Percentiles rank a stretch among this genome's conserved stretches.
These are phyloP conservation scores for Hymenoscyphus fraxineus DNA, from an alignment of 2,329 filamentous ascomycete species.

Conservation along the genomic window DNA sequence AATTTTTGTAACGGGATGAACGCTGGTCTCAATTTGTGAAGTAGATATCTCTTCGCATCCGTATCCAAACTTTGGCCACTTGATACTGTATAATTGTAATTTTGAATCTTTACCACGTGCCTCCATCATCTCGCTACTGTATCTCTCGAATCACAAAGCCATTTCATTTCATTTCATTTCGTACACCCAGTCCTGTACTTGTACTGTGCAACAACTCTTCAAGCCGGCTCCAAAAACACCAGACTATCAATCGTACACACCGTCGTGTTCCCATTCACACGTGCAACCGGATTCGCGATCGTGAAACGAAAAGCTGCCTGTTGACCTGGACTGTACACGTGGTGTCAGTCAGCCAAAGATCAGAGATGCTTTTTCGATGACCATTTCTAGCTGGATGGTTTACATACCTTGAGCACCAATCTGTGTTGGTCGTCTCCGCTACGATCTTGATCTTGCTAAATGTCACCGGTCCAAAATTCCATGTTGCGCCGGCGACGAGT, in stretches of 20 bases:
- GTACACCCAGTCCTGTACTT: no score
- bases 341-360: not conserved
- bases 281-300: not conserved
- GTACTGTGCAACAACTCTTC: not conserved
- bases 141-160: not conserved
- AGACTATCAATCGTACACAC: constrained; percentile 2
- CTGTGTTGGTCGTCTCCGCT: not conserved
- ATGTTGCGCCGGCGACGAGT: constrained; percentile 4
- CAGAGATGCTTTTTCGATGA: no score
- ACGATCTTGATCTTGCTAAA: constrained; percentile 10
- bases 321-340: constrained; percentile 1
- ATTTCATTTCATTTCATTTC: not conserved
- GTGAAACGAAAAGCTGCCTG: not conserved
- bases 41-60: no score
- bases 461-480: constrained; percentile 11
- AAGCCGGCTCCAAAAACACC: not conserved
- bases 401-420: constrained; percentile 7
- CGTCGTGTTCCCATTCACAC: not conserved
- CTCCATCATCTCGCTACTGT: not conserved
- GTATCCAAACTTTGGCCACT: no score
- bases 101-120: not conserved
- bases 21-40: no score
- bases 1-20: not conserved
- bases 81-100: not conserved
- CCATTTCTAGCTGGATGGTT: not conserved